Evolutionary conservation across 2,329 filamentous ascomycete genomes (phyloP), one percentile per base, ranked within the genome.

Genomic region (Penicillium crustosum): DNA sequence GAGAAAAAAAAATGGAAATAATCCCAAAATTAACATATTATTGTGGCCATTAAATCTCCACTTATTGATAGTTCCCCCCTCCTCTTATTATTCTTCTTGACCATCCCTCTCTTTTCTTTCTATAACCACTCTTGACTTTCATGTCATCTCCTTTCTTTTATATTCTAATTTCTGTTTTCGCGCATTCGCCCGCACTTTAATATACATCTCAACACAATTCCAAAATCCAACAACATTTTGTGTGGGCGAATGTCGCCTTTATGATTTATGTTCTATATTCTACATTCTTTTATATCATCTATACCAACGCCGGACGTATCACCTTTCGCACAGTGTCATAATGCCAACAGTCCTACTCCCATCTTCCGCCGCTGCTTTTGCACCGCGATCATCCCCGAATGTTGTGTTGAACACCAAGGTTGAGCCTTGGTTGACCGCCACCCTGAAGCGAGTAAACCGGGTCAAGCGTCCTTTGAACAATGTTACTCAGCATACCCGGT

Each of bases 381-480:
- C 93, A 69, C 93, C 93, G 68, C 86, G 94, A 71, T 91, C 91
- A 49, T 92, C 91, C 27, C 93, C 96, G 76, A 97, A 95, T 75
- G 91, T 99, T 67, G 94, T 99, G 60, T 83, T 99, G 70, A 90
- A 88, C 72, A 89, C 89, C 74, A 96, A 94, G 81, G 87, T 95
- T 71, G 93, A 97, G 80, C 90, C 92, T 59, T 99, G 94, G 94
- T 84, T 97, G 77, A 99, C 94, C 36, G 90, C 93, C 73, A 96
- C 93, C 12, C 83, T 99, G 70, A 97, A 97, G 84, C 88, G 94
- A 76, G 92, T 97, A 80, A 97, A 96, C 83, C 86, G 90, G 67
- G 87, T 97, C 70, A 99, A 97, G 85, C 90, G 94, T 69, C 93
- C 94, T 61, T 85, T 97, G 77, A 99, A 99, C 84, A 97, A 90